Evolutionary conservation across 306 rosid species (phyloP), one percentile per base, ranked within the genome.

Genomic region (Ziziphus jujuba): DNA sequence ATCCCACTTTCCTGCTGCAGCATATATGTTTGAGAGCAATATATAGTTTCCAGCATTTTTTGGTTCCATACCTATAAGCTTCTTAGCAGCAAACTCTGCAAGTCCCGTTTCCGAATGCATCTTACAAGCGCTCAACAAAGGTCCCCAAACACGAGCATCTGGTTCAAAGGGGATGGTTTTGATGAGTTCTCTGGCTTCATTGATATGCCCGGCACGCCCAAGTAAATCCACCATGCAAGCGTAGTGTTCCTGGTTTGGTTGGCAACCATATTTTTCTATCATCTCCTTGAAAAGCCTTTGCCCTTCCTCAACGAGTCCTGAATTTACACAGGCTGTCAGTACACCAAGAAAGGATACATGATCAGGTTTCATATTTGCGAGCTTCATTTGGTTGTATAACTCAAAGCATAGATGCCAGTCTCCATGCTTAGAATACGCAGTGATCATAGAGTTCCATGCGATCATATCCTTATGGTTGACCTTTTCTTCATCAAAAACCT

Each of bases 1-100:
- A 51, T 82, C 90, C 97, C 92, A 90, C 67, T 76, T 87, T 48
- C 97, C 97, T 16, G 90, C 90, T 35, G 90, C 91, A 65, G 97
- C 95, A 71, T 84, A 84, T 78, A 87, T 83, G 83, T 90, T 90
- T 5, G 95, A 84, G 40, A 90, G 84, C 85, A 85, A 73, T 20
- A 87, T 72, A 61, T 87, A 86, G 74, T 90, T 90, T 62, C 91
- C 97, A 45, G 91, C 82, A 69, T 90, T 90, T 71, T 77, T 75
- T 6, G 95, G 95, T 71, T 90, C 97, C 80, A 84, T 84, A 9
- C 71, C 67, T 20, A 90, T 72, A 63, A 90, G 90, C 83, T 87
- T 85, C 77, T 82, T 61, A n/a, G 91, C 97, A 10, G 97, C 90
- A 71, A 70, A 34, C 76, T 87, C 95, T 12, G 90, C 95, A 33